Percentiles rank a stretch among this genome's conserved stretches.
phyloP scores from a whole-genome alignment of 495 filamentous ascomycete species.

The Cladorrhinum samala region DNA sequence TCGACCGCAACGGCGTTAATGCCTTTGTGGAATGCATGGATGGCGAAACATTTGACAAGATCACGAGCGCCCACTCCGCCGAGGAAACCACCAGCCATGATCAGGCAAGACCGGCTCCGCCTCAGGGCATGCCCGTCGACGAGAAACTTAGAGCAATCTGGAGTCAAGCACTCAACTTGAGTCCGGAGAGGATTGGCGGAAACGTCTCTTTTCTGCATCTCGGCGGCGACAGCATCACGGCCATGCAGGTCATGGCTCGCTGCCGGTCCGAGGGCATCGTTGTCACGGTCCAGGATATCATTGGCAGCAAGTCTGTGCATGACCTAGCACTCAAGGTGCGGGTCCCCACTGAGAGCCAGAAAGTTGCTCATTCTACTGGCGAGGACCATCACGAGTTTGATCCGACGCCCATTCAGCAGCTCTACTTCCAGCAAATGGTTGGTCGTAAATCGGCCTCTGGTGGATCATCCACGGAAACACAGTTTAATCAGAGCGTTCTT shows the following conservation, averaged over 20 bases:
- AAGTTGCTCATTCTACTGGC: background rate
- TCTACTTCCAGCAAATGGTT: conserved; percentile 44
- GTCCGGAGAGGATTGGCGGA: conserved; percentile 26
- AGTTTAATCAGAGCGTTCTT: conserved; percentile 60
- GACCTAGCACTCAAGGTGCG: conserved; percentile 17
- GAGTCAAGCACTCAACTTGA: conserved; percentile 49
- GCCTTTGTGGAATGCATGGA: conserved; percentile 12
- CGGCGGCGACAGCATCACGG: conserved; percentile 28
- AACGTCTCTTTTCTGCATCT: conserved; percentile 29
- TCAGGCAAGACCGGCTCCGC: background rate
- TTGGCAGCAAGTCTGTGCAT: conserved; percentile 16
- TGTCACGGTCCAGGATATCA: conserved; percentile 17
- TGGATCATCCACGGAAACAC: conserved; percentile 35
- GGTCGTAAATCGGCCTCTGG: background rate
- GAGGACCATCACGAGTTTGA: conserved; percentile 24
- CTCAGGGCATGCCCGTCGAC: background rate
- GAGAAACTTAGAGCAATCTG: conserved; percentile 35
- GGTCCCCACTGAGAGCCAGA: background rate
- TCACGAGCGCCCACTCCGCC: background rate
- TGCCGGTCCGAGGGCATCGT: conserved; percentile 12
- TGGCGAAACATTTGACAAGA: conserved; percentile 11
- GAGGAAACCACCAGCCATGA: background rate
- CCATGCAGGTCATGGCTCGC: conserved; percentile 27
- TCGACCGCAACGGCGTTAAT: conserved; percentile 42
- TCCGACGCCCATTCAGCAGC: conserved; percentile 54